Base-by-base conservation (phyloP, 148 eudicot species). In the Selenicereus undatus region DNA sequence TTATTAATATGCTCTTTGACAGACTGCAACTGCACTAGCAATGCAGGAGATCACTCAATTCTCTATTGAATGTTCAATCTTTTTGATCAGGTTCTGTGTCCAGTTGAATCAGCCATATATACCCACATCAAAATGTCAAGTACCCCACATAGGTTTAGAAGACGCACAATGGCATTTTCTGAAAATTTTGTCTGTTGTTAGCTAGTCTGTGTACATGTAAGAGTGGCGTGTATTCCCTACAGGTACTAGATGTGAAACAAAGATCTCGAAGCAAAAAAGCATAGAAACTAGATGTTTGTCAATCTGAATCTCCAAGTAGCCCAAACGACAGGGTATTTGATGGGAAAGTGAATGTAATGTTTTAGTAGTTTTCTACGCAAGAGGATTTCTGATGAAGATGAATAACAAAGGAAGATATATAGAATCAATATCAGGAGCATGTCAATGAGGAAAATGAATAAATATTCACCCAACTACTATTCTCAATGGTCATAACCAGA, bases 21-120 rank as follows among this genome's bases (percentile, higher is more conserved):
- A 88, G 91, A 85, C 77, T 88, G 79, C 86, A 84, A 29, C 80
- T 88, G 82, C 84, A 86, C 45, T 87, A 83, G 79, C 56, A 70
- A 73, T 75, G 64, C 66, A 4, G 58, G 27, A 35, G 27, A 17
- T 21, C 72, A 60, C 18, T 58, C 71, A 60, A 26, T 10, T 35
- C 70, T 43, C 30, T 29, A 42, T n/a, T 54, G 36, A 76, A 54
- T 48, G 17, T 52, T n/a, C 29, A 5, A 10, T 48, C 60, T 13
- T 26, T 18, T 3, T 16, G 48, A 79, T 29, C 70, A 71, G 35
- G 48, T 32, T 56, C 73, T 22, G 76, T 8, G 12, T 48, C 56
- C 26, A 8, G 30, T 9, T 48, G 58, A 73, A 73, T 26, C 1
- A 43, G 58, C 27, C 20, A 13, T 16, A 50, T 12, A n/a, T 43